Percentiles rank a stretch among this genome's conserved stretches.
Evolutionary conservation across 176 grass and related monocot genomes (phyloP).

Genomic region (Carex littledalei): DNA sequence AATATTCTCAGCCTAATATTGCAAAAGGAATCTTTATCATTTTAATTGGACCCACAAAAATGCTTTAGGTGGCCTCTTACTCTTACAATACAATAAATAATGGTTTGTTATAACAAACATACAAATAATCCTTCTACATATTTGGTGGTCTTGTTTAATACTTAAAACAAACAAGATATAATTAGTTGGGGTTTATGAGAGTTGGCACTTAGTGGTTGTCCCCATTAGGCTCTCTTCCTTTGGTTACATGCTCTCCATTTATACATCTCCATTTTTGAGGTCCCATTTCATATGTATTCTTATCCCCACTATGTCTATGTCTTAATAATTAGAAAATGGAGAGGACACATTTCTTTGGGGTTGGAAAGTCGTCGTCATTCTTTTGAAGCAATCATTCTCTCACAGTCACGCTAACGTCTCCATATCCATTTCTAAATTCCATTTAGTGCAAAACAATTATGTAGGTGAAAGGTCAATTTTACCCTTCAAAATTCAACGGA

Average conservation of each 20-base stretch:
- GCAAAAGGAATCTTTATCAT: background rate
- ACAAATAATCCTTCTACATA: background rate
- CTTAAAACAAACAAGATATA: conserved; percentile 16
- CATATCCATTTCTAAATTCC: conserved; percentile 29
- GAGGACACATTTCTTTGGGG: conserved; percentile 23
- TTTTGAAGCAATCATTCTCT: background rate
- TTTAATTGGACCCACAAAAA: conserved; percentile 7
- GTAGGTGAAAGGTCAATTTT: background rate
- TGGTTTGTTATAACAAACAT: conserved; percentile 20
- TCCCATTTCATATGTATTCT: background rate
- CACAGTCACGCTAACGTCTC: conserved; percentile 4
- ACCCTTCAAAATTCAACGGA: background rate
- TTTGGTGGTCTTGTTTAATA: conserved; percentile 1
- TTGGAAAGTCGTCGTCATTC: conserved; percentile 55
- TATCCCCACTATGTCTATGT: no score
- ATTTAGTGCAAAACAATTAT: conserved; percentile 18
- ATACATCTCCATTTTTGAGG: background rate
- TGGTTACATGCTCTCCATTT: background rate
- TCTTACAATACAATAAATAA: background rate
- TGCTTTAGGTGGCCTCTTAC: background rate
- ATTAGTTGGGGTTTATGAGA: conserved; percentile 9
- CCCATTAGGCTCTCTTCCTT: background rate
- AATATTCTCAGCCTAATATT: background rate
- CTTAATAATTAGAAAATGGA: background rate
- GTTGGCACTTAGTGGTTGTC: conserved; percentile 22